Evolutionary conservation across 352 stramenopile genomes (phyloP).

Genomic region (Phytopythium aichiense): DNA sequence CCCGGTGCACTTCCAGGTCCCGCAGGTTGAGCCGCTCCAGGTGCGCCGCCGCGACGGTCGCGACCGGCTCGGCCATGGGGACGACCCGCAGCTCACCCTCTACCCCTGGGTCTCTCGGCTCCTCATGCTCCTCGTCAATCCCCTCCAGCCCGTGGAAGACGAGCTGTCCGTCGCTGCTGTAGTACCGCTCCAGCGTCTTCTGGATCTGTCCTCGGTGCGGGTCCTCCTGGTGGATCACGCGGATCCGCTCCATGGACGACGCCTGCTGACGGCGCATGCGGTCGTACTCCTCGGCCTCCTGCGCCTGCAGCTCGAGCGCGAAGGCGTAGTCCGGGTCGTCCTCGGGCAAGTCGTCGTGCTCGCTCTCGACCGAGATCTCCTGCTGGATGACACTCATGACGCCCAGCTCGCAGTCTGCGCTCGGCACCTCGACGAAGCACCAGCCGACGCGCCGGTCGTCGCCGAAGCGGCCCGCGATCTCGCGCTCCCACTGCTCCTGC

Average conservation of each 20-base stretch:
- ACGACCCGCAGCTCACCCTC: not conserved
- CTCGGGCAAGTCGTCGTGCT: constrained; percentile 14
- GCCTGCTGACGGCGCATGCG: constrained; percentile 61
- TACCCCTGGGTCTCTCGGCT: constrained; percentile 9
- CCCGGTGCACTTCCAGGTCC: constrained; percentile 26
- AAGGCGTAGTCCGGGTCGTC: constrained; percentile 75
- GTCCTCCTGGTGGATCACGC: constrained; percentile 50
- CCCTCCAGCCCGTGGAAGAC: constrained; percentile 10
- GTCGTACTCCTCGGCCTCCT: constrained; percentile 74
- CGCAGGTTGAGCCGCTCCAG: constrained; percentile 27
- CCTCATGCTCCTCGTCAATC: constrained; percentile 9
- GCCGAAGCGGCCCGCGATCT: constrained; percentile 60
- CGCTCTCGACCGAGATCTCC: constrained; percentile 50
- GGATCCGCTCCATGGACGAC: constrained; percentile 61
- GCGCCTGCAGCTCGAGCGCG: constrained; percentile 61
- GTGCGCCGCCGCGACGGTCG: constrained; percentile 8
- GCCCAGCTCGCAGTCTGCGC: constrained; percentile 29
- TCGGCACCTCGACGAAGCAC: constrained; percentile 74
- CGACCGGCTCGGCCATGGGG: constrained; percentile 13
- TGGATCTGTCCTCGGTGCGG: constrained; percentile 42
- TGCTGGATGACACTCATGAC: constrained; percentile 77
- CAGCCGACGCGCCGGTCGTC: constrained; percentile 51
- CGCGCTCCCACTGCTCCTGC: constrained; percentile 59
- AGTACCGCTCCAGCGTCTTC: constrained; percentile 44
- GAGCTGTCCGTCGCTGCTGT: constrained; percentile 27